Percentiles rank a stretch among this genome's conserved stretches.
Conservation (phyloP, 768 basidiomycete species). For the Phaffia tasmanica region DNA sequence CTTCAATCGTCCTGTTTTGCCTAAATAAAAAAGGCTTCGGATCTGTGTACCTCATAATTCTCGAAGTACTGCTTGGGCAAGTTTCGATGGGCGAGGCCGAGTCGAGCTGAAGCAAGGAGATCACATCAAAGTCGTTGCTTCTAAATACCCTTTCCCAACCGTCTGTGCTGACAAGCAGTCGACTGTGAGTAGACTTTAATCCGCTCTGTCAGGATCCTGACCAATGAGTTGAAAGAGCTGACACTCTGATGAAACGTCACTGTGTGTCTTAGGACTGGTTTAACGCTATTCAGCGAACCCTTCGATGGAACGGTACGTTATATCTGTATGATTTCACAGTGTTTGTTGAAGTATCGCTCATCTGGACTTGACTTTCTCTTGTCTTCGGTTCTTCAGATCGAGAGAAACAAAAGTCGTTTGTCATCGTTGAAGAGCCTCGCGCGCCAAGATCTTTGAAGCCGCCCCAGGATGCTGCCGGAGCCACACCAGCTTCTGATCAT, state of each 20-base stretch:
- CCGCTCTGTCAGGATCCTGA: not conserved
- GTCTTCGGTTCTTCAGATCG: conserved; percentile 7
- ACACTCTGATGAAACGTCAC: too few species aligned
- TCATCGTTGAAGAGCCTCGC: conserved; percentile 85
- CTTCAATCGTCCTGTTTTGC: too few species aligned
- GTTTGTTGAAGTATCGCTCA: not conserved
- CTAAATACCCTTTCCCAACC: conserved; percentile 95
- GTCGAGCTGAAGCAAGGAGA: conserved; percentile 97
- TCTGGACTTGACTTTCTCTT: not conserved
- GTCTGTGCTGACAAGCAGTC: conserved; percentile 97
- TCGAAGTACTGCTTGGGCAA: conserved; percentile 95
- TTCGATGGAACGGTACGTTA: conserved; percentile 70
- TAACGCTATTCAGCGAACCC: conserved; percentile 84
- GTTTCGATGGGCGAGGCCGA: conserved; percentile 92
- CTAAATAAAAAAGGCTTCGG: conserved; percentile 44
- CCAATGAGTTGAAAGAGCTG: not conserved
- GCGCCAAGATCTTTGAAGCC: conserved; percentile 21
- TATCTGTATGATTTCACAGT: not conserved
- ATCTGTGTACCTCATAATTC: conserved; percentile 99
- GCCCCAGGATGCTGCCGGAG: not conserved
- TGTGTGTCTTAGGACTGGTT: conserved; percentile 63
- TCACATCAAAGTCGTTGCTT: conserved; percentile 95
- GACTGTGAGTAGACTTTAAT: conserved; percentile 38
- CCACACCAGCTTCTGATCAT: not conserved
- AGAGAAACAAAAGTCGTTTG: conserved; percentile 95